Evolutionary conservation across 129 eudicot genomes (phyloP).

Genomic region (Rutidosis leptorrhynchoides): DNA sequence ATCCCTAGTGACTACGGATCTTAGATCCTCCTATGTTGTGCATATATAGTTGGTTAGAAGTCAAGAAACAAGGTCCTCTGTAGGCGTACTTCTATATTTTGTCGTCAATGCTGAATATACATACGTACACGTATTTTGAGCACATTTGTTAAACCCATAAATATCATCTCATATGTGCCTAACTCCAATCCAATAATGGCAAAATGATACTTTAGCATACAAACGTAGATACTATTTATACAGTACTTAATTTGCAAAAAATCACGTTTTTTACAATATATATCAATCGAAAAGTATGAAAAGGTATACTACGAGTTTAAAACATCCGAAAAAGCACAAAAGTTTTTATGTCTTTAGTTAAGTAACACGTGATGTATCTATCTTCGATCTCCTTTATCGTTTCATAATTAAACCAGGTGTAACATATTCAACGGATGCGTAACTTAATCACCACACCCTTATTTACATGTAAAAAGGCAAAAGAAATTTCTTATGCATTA

Average conservation of each 20-base stretch:
- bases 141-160: not conserved
- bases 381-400: not conserved
- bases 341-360: not conserved
- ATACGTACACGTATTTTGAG: no score
- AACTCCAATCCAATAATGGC: conserved; percentile 5
- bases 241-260: conserved; percentile 11
- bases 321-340: not conserved
- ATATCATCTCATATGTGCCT: conserved; percentile 6
- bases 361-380: conserved; percentile 8
- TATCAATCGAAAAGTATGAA: not conserved
- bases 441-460: not conserved
- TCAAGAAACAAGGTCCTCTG: no score
- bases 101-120: no score
- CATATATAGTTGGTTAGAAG: no score
- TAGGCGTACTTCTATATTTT: no score
- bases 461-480: not conserved
- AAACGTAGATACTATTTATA: conserved; percentile 8
- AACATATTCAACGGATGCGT: not conserved
- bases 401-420: not conserved
- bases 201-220: conserved; percentile 14
- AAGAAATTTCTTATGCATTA: not conserved
- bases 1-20: no score
- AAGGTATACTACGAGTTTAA: not conserved
- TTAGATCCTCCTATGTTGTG: no score
- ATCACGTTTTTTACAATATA: conserved; percentile 24